These are phyloP conservation scores for Mimosa bimucronata DNA, from an alignment of 306 rosid genomes.

Conservation along the genomic window DNA sequence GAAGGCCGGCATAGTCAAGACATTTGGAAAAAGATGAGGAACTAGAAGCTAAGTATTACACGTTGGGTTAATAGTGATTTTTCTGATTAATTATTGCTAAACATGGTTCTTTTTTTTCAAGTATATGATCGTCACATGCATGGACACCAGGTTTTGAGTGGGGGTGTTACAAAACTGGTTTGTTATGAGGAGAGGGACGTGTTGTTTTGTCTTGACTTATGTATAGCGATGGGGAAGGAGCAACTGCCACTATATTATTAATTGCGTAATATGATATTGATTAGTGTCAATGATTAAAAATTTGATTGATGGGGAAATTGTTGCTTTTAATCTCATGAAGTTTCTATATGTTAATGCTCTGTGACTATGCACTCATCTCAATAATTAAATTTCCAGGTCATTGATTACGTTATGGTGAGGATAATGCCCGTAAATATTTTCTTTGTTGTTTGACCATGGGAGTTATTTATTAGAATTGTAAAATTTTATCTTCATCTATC, in stretches of 20 bases:
- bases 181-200: conserved; percentile 22
- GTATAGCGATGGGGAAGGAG: conserved; percentile 45
- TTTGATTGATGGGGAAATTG: background rate
- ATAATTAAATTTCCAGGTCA: conserved; percentile 44
- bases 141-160: conserved; percentile 4
- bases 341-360: conserved; percentile 30
- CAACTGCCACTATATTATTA: conserved; percentile 44
- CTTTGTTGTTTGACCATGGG: background rate
- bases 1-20: conserved; percentile 79
- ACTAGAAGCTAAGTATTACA: conserved; percentile 48
- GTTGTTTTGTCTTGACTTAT: conserved; percentile 20
- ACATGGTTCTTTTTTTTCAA: conserved; percentile 20
- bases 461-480: background rate
- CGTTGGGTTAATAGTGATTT: conserved; percentile 49
- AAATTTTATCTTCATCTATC: too few relatives aligned
- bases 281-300: background rate
- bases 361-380: conserved; percentile 32
- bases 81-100: background rate
- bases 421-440: background rate
- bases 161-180: conserved; percentile 28
- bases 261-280: background rate
- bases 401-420: conserved; percentile 37
- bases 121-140: conserved; percentile 23
- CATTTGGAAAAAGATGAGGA: conserved; percentile 50
- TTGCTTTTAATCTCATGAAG: background rate